Conservation (phyloP, 805 yeast species). For the Martiniozyma abietophila region DNA sequence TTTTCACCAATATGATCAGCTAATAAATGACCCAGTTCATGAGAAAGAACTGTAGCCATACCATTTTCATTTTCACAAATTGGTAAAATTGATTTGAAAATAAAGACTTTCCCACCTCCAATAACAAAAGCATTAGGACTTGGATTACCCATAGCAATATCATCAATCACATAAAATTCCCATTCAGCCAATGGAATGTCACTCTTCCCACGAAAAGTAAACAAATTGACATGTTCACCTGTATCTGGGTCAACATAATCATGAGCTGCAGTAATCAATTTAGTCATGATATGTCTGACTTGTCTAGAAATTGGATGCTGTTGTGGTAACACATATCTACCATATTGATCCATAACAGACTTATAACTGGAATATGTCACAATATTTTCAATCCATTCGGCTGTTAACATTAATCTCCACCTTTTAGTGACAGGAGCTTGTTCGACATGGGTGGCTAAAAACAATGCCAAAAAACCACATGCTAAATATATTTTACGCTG, state of each 20-base stretch:
- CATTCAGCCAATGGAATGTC: constrained; percentile 39
- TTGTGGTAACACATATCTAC: constrained; percentile 46
- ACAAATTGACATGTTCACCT: constrained; percentile 20
- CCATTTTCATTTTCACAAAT: constrained; percentile 81
- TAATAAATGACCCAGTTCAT: constrained; percentile 89
- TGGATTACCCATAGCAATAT: constrained; percentile 38
- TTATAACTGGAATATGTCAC: constrained; percentile 59
- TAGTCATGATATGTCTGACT: constrained; percentile 54
- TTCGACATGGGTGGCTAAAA: constrained; percentile 49
- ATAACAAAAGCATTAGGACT: constrained; percentile 97
- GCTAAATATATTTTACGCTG: constrained; percentile 8
- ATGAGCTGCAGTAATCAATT: constrained; percentile 52
- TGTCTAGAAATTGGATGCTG: constrained; percentile 48
- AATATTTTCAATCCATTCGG: constrained; percentile 50
- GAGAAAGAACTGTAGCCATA: constrained; percentile 88
- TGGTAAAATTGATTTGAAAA: constrained; percentile 68
- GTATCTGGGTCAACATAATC: constrained; percentile 28
- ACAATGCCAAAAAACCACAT: constrained; percentile 15
- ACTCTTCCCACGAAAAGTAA: constrained; percentile 17
- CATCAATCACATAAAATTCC: constrained; percentile 73
- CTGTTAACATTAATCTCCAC: constrained; percentile 60
- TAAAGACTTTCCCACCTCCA: constrained; percentile 94
- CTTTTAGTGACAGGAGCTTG: constrained; percentile 78
- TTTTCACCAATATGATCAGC: constrained; percentile 89
- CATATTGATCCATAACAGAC: constrained; percentile 48